Base-by-base conservation (phyloP, 495 filamentous ascomycete genomes). In the Aspergillus affinis region DNA sequence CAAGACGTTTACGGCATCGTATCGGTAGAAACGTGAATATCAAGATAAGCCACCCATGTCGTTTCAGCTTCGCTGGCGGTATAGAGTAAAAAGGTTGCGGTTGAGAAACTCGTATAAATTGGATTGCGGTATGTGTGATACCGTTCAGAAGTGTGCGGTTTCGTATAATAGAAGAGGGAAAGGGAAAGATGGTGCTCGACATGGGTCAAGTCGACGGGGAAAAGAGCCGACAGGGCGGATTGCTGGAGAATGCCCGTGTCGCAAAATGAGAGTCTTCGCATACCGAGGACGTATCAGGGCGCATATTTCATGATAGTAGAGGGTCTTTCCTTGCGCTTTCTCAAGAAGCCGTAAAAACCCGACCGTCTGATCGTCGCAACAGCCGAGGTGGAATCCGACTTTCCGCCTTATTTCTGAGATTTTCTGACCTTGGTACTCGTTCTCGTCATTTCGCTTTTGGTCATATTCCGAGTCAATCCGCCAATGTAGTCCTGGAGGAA, bases 401-500 rank as follows among this genome's bases (percentile, higher is more conserved):
- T 6, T 21, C 27, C 51, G 57, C 50, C 58, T 41, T 77, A 80
- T 66, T 78, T 78, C 59, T 76, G 75, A 48, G 75, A 72, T 63
- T 80, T 80, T 54, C 72, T 77, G 58, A 72, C 71, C 64, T 78
- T 79, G 27, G 72, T 73, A 54, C 76, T 78, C 10, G 64, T 62
- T 51, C 73, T 72, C 12, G 71, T 74, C 65, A 79, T 75, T 67
- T 80, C 78, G 60, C 67, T 72, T 64, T 80, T 80, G 60, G 79
- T 81, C 77, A 83, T 80, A 55, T 79, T 81, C 53, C 78, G 75
- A 15, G 80, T 82, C 20, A 83, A 69, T 51, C 79, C 80, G 60
- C 82, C 78, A 59, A 83, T 84, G 71, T 93, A 93, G 69, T 93
- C 90, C 69, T 98, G 95, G 13, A 98, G 75, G 65, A 97, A 96